phyloP scores from a whole-genome alignment of 768 basidiomycete genomes.

The Sporobolomyces roseus region DNA sequence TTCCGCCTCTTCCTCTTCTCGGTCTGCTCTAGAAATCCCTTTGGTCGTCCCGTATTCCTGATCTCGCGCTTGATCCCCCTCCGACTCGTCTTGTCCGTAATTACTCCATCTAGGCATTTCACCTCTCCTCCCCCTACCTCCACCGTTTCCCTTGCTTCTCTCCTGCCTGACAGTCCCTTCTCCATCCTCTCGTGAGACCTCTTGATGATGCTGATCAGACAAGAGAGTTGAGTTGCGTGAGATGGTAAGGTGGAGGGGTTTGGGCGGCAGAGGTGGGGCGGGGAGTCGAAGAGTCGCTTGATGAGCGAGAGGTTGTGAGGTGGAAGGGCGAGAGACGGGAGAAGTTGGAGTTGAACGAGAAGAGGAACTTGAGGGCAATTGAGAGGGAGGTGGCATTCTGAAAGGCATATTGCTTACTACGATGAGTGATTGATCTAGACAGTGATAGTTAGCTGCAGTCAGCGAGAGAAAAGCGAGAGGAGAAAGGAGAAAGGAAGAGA shows the following conservation, averaged over 20 bases:
- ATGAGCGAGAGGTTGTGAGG: background rate
- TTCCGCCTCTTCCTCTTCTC: too few relatives aligned
- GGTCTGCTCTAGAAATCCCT: too few relatives aligned
- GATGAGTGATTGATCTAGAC: background rate
- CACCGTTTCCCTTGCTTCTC: background rate
- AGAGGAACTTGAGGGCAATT: too few relatives aligned
- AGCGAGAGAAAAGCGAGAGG: constrained; percentile 4
- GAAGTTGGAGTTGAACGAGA: background rate
- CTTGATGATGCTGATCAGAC: background rate
- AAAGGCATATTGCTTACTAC: constrained; percentile 21
- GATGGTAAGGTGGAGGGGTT: constrained; percentile 34
- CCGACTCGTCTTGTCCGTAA: background rate
- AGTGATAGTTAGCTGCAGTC: too few relatives aligned
- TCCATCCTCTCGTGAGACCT: background rate
- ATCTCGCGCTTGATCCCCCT: background rate
- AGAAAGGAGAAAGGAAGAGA: background rate
- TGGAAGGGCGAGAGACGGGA: too few relatives aligned
- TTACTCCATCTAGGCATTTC: constrained; percentile 14
- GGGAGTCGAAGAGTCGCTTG: constrained; percentile 21
- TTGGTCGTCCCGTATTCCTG: background rate
- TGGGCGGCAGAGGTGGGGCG: constrained; percentile 24
- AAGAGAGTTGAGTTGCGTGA: background rate
- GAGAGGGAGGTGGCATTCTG: background rate
- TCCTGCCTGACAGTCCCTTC: background rate
- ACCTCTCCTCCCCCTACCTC: background rate